Evolutionary conservation across 345 rosid species (phyloP).

Genomic region (Corchorus olitorius): DNA sequence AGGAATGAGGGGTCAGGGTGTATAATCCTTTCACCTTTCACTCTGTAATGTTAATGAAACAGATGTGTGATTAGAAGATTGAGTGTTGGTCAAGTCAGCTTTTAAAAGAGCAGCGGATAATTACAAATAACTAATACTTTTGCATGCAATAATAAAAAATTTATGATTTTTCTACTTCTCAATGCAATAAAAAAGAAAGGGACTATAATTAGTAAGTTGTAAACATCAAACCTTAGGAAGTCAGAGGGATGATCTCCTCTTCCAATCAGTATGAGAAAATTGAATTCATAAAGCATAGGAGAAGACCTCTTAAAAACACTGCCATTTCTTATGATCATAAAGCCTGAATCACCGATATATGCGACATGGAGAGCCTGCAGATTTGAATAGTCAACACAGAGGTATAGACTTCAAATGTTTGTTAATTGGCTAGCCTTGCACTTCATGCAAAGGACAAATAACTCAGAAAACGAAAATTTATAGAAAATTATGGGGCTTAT

Average conservation of each 20-base stretch:
- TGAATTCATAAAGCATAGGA: constrained; percentile 67
- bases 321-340: constrained; percentile 63
- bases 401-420: background rate
- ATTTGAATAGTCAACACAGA: constrained; percentile 4
- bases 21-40: background rate
- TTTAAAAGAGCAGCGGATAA: background rate
- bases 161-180: background rate
- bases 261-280: constrained; percentile 58
- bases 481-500: background rate
- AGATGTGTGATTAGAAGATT: background rate
- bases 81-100: background rate
- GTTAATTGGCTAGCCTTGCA: background rate
- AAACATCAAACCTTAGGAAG: constrained; percentile 50
- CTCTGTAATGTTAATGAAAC: background rate
- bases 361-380: constrained; percentile 69
- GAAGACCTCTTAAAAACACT: constrained; percentile 52
- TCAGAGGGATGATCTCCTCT: constrained; percentile 50
- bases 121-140: background rate
- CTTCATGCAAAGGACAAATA: background rate
- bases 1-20: background rate
- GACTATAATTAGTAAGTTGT: background rate
- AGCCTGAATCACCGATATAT: constrained; percentile 70
- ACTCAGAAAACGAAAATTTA: background rate
- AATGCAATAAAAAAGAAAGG: background rate
- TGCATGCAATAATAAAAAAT: background rate